Evolutionary conservation across 495 filamentous ascomycete species (phyloP).

Genomic region (Aspergillus diversus): DNA sequence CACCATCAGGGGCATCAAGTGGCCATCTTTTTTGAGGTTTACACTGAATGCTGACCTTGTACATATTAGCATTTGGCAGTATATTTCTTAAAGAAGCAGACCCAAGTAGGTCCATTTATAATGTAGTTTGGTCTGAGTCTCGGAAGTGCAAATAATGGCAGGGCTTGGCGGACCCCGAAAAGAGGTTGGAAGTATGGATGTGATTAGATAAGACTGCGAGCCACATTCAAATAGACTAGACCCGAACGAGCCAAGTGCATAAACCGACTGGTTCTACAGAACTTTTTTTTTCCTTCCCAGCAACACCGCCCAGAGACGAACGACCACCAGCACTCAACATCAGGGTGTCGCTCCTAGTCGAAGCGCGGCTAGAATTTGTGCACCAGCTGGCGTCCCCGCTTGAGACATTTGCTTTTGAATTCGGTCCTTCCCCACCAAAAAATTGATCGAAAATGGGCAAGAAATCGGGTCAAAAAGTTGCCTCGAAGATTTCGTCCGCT

Average conservation of each 20-base stretch:
- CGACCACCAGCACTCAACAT: constrained; percentile 37
- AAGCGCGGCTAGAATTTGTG: constrained; percentile 18
- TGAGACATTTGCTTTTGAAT: constrained; percentile 12
- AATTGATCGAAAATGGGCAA: constrained; percentile 49
- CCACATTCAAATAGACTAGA: constrained; percentile 26
- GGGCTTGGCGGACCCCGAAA: too few species aligned
- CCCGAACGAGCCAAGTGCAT: constrained; percentile 41
- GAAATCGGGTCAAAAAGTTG: constrained; percentile 50
- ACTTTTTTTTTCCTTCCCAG: constrained; percentile 52
- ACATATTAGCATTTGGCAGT: too few species aligned
- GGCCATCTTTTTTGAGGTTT: too few species aligned
- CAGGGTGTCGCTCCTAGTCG: constrained; percentile 31
- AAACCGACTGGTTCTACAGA: constrained; percentile 40
- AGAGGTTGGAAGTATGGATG: background rate
- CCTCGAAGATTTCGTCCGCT: constrained; percentile 52
- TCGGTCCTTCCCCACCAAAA: constrained; percentile 7
- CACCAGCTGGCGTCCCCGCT: constrained; percentile 1
- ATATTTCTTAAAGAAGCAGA: too few species aligned
- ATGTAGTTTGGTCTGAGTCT: too few species aligned
- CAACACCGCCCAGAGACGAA: constrained; percentile 38
- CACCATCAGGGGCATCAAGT: too few species aligned
- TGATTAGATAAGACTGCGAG: constrained; percentile 47
- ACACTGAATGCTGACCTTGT: too few species aligned
- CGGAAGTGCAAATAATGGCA: too few species aligned
- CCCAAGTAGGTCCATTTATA: too few species aligned